Conservation (phyloP, 208 protist species). For the Acanthamoeba royreba region DNA sequence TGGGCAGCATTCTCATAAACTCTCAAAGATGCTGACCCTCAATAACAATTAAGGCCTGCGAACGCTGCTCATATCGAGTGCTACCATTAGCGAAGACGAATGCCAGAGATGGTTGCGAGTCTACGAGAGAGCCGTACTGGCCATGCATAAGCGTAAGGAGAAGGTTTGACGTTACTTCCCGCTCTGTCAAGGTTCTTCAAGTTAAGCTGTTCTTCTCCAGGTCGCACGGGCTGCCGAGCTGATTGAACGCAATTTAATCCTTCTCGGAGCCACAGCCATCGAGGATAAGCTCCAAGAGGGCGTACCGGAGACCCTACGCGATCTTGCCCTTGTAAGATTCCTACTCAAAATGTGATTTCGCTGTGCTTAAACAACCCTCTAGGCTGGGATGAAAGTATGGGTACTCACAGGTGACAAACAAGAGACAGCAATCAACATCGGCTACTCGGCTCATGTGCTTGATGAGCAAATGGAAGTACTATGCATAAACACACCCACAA, state of each 20-base stretch:
- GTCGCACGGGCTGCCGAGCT: conserved; percentile 46
- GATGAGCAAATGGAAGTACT: not conserved
- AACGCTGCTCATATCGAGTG: not conserved
- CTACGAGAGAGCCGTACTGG: not conserved
- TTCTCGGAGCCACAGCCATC: conserved; percentile 87
- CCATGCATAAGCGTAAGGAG: not conserved
- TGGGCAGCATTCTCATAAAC: not conserved
- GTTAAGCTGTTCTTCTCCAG: too few species aligned
- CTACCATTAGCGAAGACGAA: not conserved
- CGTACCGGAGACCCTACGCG: conserved; percentile 91
- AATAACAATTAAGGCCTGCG: conserved; percentile 25
- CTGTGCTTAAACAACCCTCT: too few species aligned
- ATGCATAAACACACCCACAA: not conserved
- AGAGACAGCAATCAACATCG: conserved; percentile 79
- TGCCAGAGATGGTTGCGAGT: not conserved
- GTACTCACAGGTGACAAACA: conserved; percentile 96
- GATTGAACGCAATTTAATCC: conserved; percentile 84
- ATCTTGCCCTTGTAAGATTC: conserved; percentile 40
- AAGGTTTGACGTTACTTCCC: not conserved
- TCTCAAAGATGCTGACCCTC: not conserved
- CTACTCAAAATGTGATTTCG: not conserved
- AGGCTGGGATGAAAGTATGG: conserved; percentile 89
- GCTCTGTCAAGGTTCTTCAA: too few species aligned
- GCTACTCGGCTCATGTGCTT: conserved; percentile 47
- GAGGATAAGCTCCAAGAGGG: conserved; percentile 95